These are phyloP conservation scores for Saturnispora saitoi DNA, from an alignment of 805 yeast species.

Conservation along the genomic window DNA sequence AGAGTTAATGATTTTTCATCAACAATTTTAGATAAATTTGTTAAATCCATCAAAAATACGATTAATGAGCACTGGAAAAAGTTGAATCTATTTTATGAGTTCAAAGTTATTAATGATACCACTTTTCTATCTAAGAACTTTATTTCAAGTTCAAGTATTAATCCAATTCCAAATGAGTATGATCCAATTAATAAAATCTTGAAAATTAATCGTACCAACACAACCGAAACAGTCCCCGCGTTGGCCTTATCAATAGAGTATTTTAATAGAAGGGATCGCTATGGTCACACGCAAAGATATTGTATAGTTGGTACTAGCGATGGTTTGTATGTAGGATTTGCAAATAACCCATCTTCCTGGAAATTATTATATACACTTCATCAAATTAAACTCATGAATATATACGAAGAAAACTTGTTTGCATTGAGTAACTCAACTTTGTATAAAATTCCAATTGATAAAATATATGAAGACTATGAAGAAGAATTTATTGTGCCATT, in stretches of 20 bases:
- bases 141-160: conserved; percentile 15
- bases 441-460: conserved; percentile 54
- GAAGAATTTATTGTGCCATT: conserved; percentile 20
- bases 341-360: conserved; percentile 42
- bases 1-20: conserved; percentile 19
- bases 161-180: conserved; percentile 4
- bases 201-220: neutral
- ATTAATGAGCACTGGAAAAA: conserved; percentile 17
- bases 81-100: conserved; percentile 6
- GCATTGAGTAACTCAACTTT: conserved; percentile 47
- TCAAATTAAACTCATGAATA: conserved; percentile 52
- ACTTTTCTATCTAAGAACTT: conserved; percentile 18
- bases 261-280: conserved; percentile 4
- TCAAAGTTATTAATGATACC: conserved; percentile 11
- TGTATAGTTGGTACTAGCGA: conserved; percentile 50
- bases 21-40: conserved; percentile 19
- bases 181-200: neutral
- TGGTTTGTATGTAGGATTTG: conserved; percentile 53
- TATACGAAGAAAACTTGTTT: conserved; percentile 48
- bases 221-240: conserved; percentile 2
- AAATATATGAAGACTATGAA: conserved; percentile 50
- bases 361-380: conserved; percentile 43
- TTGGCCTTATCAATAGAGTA: conserved; percentile 11
- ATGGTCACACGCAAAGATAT: conserved; percentile 22
- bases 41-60: conserved; percentile 16